These are phyloP conservation scores for Rhodotorula sp. DNA, from an alignment of 1,284 basidiomycete species.

Conservation along the genomic window DNA sequence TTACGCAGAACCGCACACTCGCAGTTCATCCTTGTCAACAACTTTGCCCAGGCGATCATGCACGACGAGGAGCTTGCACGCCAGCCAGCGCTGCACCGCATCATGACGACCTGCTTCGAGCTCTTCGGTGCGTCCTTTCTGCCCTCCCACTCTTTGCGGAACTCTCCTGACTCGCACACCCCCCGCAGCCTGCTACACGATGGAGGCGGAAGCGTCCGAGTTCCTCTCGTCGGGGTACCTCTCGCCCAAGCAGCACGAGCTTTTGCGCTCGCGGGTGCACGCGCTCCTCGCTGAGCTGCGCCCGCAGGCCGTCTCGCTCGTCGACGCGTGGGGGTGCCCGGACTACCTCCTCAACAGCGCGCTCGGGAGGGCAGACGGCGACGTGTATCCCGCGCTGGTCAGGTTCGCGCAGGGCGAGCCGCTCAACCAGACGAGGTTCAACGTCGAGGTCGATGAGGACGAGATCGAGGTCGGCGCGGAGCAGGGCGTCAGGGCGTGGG, in stretches of 20 bases:
- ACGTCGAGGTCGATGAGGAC: conserved; percentile 49
- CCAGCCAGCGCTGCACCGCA: conserved; percentile 50
- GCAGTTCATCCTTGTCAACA: conserved; percentile 49
- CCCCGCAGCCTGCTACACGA: conserved; percentile 38
- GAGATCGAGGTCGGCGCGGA: conserved; percentile 40
- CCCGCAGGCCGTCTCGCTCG: conserved; percentile 49
- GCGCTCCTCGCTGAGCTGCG: conserved; percentile 50
- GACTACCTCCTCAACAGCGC: conserved; percentile 53
- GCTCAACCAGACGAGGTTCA: conserved; percentile 48
- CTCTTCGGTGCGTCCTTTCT: conserved; percentile 38
- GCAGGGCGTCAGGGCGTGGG: conserved; percentile 11
- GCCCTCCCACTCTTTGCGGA: background rate
- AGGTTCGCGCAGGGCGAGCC: conserved; percentile 44
- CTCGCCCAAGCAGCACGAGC: conserved; percentile 48
- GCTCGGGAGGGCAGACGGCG: conserved; percentile 50
- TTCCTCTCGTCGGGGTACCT: conserved; percentile 53
- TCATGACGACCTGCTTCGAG: conserved; percentile 50
- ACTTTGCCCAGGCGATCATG: conserved; percentile 52
- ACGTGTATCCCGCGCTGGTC: conserved; percentile 42
- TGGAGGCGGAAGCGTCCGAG: conserved; percentile 47
- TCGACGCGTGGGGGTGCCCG: conserved; percentile 50
- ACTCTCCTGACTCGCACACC: background rate
- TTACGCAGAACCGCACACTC: conserved; percentile 43
- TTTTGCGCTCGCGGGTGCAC: conserved; percentile 48
- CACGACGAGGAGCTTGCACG: conserved; percentile 51